Evolutionary conservation across 768 basidiomycete species (phyloP).

Genomic region (Dacryopinax primogenitus): DNA sequence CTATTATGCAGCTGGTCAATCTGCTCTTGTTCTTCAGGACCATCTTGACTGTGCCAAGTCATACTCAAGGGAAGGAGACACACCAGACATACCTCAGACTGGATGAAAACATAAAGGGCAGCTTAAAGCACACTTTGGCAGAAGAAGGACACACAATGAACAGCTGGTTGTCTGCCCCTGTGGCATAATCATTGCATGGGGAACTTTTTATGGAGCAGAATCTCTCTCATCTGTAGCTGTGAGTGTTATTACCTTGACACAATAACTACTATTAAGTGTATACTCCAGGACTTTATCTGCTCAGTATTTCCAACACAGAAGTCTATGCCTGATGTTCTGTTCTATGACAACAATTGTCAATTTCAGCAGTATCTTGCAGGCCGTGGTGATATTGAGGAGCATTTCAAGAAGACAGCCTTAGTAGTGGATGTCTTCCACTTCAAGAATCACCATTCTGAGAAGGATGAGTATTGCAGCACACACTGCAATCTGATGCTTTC

Average conservation of each 20-base stretch:
- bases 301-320: background rate
- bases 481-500: slow-evolving; percentile 25
- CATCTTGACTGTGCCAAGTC: slow-evolving; percentile 1
- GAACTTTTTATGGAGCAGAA: slow-evolving; percentile 8
- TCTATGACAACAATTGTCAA: slow-evolving; percentile 20
- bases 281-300: background rate
- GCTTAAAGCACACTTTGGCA: background rate
- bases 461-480: slow-evolving; percentile 21
- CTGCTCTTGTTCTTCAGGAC: slow-evolving; percentile 25
- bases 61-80: background rate
- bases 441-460: slow-evolving; percentile 28
- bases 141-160: slow-evolving; percentile 10
- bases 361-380: slow-evolving; percentile 5
- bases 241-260: background rate
- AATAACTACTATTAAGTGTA: background rate
- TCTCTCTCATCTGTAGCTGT: background rate
- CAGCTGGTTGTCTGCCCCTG: slow-evolving; percentile 10
- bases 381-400: slow-evolving; percentile 9
- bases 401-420: slow-evolving; percentile 10
- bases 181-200: slow-evolving; percentile 7
- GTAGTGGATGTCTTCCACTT: slow-evolving; percentile 33
- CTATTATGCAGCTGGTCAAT: slow-evolving; percentile 16
- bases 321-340: slow-evolving; percentile 4
- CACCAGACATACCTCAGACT: background rate
- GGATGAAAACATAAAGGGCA: background rate